Conservation (phyloP, 306 rosid genomes). For the Heteromeles arbutifolia region DNA sequence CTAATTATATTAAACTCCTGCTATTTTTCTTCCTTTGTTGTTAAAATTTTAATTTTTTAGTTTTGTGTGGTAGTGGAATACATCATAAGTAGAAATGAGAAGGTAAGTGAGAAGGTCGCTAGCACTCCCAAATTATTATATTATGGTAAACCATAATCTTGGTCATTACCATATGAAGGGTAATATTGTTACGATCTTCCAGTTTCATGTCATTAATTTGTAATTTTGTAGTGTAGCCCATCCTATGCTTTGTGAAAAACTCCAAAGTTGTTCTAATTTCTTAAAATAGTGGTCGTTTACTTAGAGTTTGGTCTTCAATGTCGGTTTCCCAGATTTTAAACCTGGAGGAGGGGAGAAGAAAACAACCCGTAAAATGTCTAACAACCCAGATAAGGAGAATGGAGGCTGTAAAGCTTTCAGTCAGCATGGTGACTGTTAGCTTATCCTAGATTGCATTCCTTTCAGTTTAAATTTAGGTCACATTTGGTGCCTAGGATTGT, state of each 20-base stretch:
- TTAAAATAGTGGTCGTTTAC: background rate
- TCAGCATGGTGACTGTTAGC: background rate
- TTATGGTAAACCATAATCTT: background rate
- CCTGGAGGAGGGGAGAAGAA: background rate
- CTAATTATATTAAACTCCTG: too few relatives aligned
- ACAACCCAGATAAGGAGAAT: background rate
- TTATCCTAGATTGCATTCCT: background rate
- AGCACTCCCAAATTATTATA: background rate
- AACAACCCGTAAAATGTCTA: background rate
- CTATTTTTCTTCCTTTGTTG: too few relatives aligned
- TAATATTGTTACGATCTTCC: background rate
- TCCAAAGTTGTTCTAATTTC: background rate
- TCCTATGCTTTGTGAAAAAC: background rate
- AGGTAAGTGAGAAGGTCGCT: too few relatives aligned
- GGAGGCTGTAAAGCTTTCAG: background rate
- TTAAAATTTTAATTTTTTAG: too few relatives aligned
- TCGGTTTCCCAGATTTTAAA: background rate
- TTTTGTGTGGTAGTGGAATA: too few relatives aligned
- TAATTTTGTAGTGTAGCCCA: background rate
- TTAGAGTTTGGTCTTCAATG: background rate
- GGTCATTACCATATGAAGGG: background rate
- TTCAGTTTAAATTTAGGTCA: background rate
- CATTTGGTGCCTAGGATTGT: background rate
- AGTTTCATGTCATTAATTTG: background rate
- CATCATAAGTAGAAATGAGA: too few relatives aligned